phyloP scores from a whole-genome alignment of 306 rosid genomes.

The Acacia acuminata region DNA sequence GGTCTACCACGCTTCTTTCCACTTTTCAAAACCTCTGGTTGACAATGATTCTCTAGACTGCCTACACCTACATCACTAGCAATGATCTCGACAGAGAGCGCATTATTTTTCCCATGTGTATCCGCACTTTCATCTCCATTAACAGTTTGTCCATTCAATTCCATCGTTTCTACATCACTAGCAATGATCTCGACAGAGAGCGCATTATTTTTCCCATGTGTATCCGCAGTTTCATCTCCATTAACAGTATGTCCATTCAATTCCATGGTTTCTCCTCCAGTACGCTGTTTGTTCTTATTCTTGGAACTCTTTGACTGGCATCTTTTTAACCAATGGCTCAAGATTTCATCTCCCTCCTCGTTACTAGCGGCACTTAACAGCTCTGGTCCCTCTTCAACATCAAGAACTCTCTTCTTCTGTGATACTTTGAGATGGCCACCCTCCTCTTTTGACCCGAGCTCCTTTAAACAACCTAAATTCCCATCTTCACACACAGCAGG shows the following conservation, averaged over 20 bases:
- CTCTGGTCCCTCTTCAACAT: slow-evolving; percentile 22
- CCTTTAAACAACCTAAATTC: slow-evolving; percentile 26
- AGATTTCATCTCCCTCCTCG: slow-evolving; percentile 26
- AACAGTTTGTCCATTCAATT: not conserved
- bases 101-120: not conserved
- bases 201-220: not conserved
- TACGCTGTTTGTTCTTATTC: slow-evolving; percentile 30
- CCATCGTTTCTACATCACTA: not conserved
- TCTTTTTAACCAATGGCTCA: slow-evolving; percentile 27
- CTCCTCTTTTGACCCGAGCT: not conserved
- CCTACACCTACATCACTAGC: slow-evolving; percentile 30
- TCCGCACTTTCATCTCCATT: slow-evolving; percentile 21
- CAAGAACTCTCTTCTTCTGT: not conserved
- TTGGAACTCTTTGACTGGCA: slow-evolving; percentile 46
- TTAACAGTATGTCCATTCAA: not conserved
- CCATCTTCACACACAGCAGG: slow-evolving; percentile 14
- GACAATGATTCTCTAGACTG: slow-evolving; percentile 14
- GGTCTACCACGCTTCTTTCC: slow-evolving; percentile 27
- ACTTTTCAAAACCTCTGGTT: not conserved
- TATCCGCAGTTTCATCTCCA: slow-evolving; percentile 20
- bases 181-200: not conserved
- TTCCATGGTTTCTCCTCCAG: not conserved
- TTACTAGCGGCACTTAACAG: slow-evolving; percentile 6
- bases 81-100: not conserved
- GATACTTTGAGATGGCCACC: not conserved